Conservation (phyloP, 2,329 filamentous ascomycete species). For the Aspergillus jensenii region DNA sequence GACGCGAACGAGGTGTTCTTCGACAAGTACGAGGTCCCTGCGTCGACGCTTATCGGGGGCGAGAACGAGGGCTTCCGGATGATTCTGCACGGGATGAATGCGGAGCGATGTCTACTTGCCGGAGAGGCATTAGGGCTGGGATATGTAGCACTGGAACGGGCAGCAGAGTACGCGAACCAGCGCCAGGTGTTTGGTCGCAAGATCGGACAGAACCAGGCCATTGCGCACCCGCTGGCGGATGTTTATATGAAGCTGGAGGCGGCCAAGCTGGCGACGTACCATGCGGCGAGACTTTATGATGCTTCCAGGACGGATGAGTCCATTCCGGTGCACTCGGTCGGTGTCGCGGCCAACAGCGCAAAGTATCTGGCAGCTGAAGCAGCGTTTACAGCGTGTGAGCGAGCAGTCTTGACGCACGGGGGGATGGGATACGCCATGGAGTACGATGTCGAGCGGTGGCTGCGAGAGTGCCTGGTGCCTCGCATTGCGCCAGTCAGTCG, state of each 20-base stretch:
- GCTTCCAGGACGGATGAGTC: slow-evolving; percentile 50
- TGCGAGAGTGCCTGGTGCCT: slow-evolving; percentile 60
- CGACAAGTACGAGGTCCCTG: slow-evolving; percentile 70
- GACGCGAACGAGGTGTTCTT: slow-evolving; percentile 90
- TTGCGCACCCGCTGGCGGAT: slow-evolving; percentile 58
- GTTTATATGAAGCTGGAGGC: slow-evolving; percentile 63
- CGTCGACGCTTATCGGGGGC: slow-evolving; percentile 64
- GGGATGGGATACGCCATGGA: slow-evolving; percentile 66
- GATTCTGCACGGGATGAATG: slow-evolving; percentile 77
- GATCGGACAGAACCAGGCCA: slow-evolving; percentile 61
- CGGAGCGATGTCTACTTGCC: slow-evolving; percentile 71
- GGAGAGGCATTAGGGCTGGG: slow-evolving; percentile 79
- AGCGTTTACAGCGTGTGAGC: slow-evolving; percentile 60
- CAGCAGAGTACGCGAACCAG: slow-evolving; percentile 64
- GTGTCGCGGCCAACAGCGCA: slow-evolving; percentile 66
- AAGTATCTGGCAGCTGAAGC: slow-evolving; percentile 67
- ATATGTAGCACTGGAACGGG: slow-evolving; percentile 66
- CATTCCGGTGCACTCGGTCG: slow-evolving; percentile 57
- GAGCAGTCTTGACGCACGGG: slow-evolving; percentile 57
- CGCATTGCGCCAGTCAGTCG: slow-evolving; percentile 60
- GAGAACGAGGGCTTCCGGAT: slow-evolving; percentile 79
- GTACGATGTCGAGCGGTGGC: slow-evolving; percentile 62
- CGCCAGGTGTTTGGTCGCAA: slow-evolving; percentile 60
- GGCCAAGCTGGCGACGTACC: slow-evolving; percentile 61
- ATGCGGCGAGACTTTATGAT: slow-evolving; percentile 60